Conservation (phyloP, 331 rosid species). For the Spiraea crenata region DNA sequence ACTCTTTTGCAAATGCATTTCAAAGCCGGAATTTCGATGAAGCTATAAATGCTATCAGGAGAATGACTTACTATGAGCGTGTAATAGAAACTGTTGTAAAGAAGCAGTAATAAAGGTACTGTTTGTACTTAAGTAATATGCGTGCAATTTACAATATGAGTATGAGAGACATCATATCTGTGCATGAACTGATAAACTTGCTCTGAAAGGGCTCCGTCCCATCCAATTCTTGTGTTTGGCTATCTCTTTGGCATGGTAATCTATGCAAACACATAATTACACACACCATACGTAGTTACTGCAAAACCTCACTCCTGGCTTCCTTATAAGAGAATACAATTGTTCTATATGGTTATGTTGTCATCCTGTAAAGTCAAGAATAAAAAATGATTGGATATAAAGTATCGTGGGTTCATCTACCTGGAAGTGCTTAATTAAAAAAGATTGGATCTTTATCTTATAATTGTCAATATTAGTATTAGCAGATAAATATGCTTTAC, state of each 20-base stretch:
- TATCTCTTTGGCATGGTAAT: background rate
- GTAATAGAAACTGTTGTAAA: constrained; percentile 72
- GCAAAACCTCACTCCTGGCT: background rate
- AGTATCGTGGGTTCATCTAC: too few relatives aligned
- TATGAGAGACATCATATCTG: background rate
- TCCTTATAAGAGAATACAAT: background rate
- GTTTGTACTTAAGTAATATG: background rate
- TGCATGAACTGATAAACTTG: background rate
- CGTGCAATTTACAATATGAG: background rate
- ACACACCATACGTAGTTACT: background rate
- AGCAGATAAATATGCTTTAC: background rate
- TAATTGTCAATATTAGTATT: background rate
- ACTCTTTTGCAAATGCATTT: constrained; percentile 52
- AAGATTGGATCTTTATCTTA: background rate
- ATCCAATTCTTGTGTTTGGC: background rate
- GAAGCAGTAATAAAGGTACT: constrained; percentile 57
- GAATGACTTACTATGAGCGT: constrained; percentile 85
- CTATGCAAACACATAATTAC: background rate
- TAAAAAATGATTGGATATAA: background rate
- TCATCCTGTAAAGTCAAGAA: background rate
- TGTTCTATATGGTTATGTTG: background rate
- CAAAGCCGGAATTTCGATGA: constrained; percentile 49
- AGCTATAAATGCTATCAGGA: constrained; percentile 55
- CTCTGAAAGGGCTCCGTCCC: background rate
- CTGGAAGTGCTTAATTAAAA: background rate